phyloP scores from a whole-genome alignment of 495 filamentous ascomycete genomes.

The Lophiotrema nucula region DNA sequence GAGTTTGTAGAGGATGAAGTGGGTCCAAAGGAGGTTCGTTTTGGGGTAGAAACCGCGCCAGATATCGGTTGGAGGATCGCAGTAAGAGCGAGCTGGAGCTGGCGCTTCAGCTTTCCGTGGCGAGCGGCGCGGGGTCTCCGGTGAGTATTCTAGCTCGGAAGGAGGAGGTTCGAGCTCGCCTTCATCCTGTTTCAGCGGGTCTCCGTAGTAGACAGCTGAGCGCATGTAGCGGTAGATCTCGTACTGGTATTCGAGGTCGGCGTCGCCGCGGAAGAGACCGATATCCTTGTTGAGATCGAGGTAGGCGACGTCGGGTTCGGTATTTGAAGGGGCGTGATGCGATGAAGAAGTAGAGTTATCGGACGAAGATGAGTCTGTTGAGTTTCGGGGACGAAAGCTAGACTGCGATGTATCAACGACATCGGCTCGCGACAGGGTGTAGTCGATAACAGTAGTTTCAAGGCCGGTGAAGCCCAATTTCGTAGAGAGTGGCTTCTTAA shows the following conservation, averaged over 20 bases:
- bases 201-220: constrained; percentile 15
- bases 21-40: constrained; percentile 45
- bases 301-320: constrained; percentile 34
- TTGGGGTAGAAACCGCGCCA: constrained; percentile 40
- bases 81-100: not conserved
- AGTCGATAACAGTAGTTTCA: constrained; percentile 84
- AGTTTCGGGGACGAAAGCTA: not conserved
- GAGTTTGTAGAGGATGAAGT: constrained; percentile 40
- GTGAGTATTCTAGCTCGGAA: not conserved
- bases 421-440: constrained; percentile 76
- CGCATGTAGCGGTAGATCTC: constrained; percentile 47
- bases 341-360: not conserved
- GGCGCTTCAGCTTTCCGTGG: constrained; percentile 1
- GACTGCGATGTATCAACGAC: constrained; percentile 11
- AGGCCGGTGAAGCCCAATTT: constrained; percentile 68
- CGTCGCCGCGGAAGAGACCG: constrained; percentile 41
- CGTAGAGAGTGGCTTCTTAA: constrained; percentile 38
- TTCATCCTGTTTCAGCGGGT: constrained; percentile 10
- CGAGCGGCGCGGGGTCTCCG: constrained; percentile 2
- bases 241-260: constrained; percentile 44
- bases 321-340: not conserved
- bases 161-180: not conserved
- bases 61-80: constrained; percentile 1
- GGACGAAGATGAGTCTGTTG: not conserved
- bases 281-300: constrained; percentile 38